Conservation (phyloP, 768 basidiomycete genomes). For the Pisolithus orientalis region DNA sequence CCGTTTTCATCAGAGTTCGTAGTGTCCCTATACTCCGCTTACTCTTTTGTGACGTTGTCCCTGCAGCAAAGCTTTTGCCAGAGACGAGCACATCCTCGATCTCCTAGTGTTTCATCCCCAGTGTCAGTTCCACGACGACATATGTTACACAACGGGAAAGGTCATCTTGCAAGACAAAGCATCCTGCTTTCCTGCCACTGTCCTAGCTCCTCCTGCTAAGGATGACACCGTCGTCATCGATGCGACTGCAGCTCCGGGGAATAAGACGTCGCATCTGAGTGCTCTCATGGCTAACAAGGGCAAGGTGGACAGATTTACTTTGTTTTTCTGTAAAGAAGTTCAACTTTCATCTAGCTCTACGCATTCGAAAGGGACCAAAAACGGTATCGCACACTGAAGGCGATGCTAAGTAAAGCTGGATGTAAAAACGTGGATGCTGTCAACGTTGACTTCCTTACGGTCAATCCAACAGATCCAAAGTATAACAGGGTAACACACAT, state of each 20-base stretch:
- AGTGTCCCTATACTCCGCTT: neutral
- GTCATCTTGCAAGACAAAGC: slow-evolving; percentile 97
- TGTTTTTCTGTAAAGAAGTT: neutral
- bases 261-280: slow-evolving; percentile 93
- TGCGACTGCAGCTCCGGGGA: slow-evolving; percentile 94
- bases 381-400: slow-evolving; percentile 76
- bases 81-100: slow-evolving; percentile 77
- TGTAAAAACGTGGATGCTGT: slow-evolving; percentile 75
- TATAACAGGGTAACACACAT: slow-evolving; percentile 78
- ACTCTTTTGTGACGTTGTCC: slow-evolving; percentile 1
- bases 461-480: slow-evolving; percentile 59
- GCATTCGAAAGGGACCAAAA: slow-evolving; percentile 87
- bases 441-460: slow-evolving; percentile 77
- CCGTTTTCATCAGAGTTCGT: slow-evolving; percentile 49
- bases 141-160: slow-evolving; percentile 68
- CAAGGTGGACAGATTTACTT: slow-evolving; percentile 43
- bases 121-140: slow-evolving; percentile 60
- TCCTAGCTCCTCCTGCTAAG: slow-evolving; percentile 68
- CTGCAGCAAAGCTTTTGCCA: slow-evolving; percentile 54
- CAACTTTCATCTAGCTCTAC: slow-evolving; percentile 44
- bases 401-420: slow-evolving; percentile 79
- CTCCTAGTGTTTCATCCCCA: slow-evolving; percentile 73
- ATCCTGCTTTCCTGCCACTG: slow-evolving; percentile 89
- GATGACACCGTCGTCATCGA: slow-evolving; percentile 65
- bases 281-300: slow-evolving; percentile 82